Base-by-base conservation (phyloP, 805 yeast species). In the Soucietia sequanensis region DNA sequence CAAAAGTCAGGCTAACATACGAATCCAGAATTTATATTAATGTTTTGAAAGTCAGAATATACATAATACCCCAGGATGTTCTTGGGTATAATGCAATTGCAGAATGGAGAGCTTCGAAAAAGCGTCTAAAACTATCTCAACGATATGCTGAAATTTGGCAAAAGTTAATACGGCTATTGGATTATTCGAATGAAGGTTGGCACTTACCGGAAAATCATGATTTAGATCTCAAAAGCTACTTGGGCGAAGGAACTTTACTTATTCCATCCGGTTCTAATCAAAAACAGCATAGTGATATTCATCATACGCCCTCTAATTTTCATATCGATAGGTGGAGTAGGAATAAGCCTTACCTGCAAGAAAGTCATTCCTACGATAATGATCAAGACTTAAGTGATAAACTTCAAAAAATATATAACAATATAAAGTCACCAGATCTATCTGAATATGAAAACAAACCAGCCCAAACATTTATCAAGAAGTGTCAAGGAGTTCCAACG, bases 31-130 rank as follows among this genome's bases (percentile, higher is more conserved):
- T 15, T 6, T 47, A 23, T 15, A 37, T 5, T 30, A 58, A 38
- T 56, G 58, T 31, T 23, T 16, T 11, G 13, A 34, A 38, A 34
- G 56, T 76, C 1, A 58, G 85, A 39, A 43, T 80, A 0, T 80
- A 78, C 41, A 49, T 60, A 1, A 45, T 80, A 1, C 78, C 81
- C 0, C 37, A 44, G 7, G 84, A 78, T 52, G 44, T 65, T 1
- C 43, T 46, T 0, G 69, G 71, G 0, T 42, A 56, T 3, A 38
- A 62, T 9, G 47, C 42, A 23, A 27, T 77, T 1, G 40, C 42
- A 2, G 55, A 54, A 19, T 70, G 68, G 63, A 53, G 80, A 35
- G 20, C 33, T 0, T 27, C 44, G n/a, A n/a, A n/a, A n/a, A n/a
- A n/a, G n/a, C n/a, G n/a, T n/a, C n/a, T n/a, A n/a, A n/a, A n/a